These are phyloP conservation scores for Marchantia paleacea DNA, from an alignment of 225 moss, liverwort and hornwort genomes.

Conservation along the genomic window DNA sequence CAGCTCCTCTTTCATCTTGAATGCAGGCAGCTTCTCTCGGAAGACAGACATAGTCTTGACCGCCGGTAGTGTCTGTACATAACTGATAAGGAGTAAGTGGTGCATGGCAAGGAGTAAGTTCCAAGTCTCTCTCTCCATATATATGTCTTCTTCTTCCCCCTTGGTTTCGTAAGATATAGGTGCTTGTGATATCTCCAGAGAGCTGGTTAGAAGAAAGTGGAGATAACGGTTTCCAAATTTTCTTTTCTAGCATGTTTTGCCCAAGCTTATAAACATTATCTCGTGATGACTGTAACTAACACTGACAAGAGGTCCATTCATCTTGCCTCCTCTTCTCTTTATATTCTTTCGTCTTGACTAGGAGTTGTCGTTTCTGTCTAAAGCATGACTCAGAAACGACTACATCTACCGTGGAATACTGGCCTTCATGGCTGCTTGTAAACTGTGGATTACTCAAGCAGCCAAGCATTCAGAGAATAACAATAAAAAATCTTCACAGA, in stretches of 20 bases:
- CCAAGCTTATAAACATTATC: too few relatives aligned
- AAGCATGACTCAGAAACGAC: not conserved
- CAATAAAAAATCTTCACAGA: slow-evolving; percentile 18
- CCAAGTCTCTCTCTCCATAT: too few relatives aligned
- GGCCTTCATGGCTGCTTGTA: not conserved
- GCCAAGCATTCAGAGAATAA: not conserved
- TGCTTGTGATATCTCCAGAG: not conserved
- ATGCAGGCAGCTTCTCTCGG: slow-evolving; percentile 90
- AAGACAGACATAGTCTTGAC: slow-evolving; percentile 74
- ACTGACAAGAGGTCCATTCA: not conserved
- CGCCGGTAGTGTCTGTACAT: slow-evolving; percentile 56
- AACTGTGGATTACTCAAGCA: not conserved
- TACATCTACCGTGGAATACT: not conserved
- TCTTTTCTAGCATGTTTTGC: too few relatives aligned
- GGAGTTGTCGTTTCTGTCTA: too few relatives aligned
- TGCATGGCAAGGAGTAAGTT: not conserved
- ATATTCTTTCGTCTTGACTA: too few relatives aligned
- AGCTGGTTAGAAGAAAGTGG: not conserved
- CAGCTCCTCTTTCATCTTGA: slow-evolving; percentile 72
- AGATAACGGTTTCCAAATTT: too few relatives aligned
- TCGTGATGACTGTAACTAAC: too few relatives aligned
- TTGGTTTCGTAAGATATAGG: not conserved
- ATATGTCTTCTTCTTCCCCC: too few relatives aligned
- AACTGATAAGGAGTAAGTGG: not conserved
- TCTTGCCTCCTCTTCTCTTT: not conserved